These are phyloP conservation scores for Cladosporium austrohemisphaericum DNA, from an alignment of 2,329 filamentous ascomycete genomes.

Conservation along the genomic window DNA sequence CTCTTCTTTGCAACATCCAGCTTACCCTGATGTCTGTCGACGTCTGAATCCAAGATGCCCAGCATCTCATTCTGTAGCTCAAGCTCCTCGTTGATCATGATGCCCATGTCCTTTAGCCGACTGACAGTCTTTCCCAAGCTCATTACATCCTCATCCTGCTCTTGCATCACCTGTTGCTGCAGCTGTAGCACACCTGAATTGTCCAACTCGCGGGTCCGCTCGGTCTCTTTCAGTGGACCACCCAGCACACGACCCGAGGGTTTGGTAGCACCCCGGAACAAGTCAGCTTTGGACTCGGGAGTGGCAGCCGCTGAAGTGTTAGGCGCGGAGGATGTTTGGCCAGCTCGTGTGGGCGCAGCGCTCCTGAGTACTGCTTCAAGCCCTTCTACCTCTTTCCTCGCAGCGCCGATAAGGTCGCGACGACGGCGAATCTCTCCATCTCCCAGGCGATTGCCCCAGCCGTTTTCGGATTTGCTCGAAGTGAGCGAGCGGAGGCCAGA, in stretches of 20 bases:
- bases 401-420: constrained; percentile 65
- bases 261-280: constrained; percentile 34
- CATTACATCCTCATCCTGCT: constrained; percentile 71
- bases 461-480: constrained; percentile 28
- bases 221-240: constrained; percentile 66
- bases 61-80: constrained; percentile 69
- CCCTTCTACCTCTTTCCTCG: constrained; percentile 70
- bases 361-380: constrained; percentile 69
- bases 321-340: constrained; percentile 7
- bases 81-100: constrained; percentile 71
- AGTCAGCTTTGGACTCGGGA: constrained; percentile 34
- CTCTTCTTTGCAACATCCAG: constrained; percentile 70
- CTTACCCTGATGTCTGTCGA: constrained; percentile 64
- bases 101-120: constrained; percentile 72
- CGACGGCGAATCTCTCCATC: constrained; percentile 71
- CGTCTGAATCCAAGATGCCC: constrained; percentile 62
- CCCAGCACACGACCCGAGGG: constrained; percentile 63
- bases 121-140: constrained; percentile 65
- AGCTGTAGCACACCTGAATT: constrained; percentile 71
- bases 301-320: constrained; percentile 33
- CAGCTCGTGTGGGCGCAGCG: constrained; percentile 1
- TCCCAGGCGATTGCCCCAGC: constrained; percentile 53
- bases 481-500: constrained; percentile 55
- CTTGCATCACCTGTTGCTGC: constrained; percentile 68
- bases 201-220: constrained; percentile 71